phyloP scores from a whole-genome alignment of 1,139 yeast species.

The Arxiozyma slooffiae region DNA sequence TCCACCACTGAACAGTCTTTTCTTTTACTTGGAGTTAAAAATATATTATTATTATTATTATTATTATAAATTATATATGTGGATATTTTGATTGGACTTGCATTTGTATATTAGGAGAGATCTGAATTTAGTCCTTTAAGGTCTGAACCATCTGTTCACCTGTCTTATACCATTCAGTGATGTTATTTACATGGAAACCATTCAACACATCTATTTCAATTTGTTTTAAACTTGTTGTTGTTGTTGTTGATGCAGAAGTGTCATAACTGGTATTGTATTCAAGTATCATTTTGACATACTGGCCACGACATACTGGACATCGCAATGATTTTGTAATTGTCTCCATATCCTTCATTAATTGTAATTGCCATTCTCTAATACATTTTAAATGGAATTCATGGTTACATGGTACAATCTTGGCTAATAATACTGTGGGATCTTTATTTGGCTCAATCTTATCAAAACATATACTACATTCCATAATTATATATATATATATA shows the following conservation, averaged over 20 bases:
- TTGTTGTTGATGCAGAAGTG: not conserved
- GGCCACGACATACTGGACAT: slow-evolving; percentile 26
- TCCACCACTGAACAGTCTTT: no score
- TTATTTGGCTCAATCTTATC: slow-evolving; percentile 15
- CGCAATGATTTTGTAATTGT: slow-evolving; percentile 6
- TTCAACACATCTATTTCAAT: slow-evolving; percentile 9
- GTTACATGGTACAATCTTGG: slow-evolving; percentile 20
- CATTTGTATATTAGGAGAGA: no score
- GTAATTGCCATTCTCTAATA: slow-evolving; percentile 26
- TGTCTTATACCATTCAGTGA: slow-evolving; percentile 2
- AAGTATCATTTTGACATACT: slow-evolving; percentile 8
- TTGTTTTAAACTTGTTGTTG: slow-evolving; percentile 1
- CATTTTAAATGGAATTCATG: slow-evolving; percentile 25
- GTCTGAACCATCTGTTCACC: slow-evolving; percentile 9
- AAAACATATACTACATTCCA: slow-evolving; percentile 27
- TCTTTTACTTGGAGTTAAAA: no score
- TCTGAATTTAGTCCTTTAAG: slow-evolving; percentile 8
- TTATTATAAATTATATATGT: no score
- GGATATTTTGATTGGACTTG: no score
- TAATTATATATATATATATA: slow-evolving; percentile 19
- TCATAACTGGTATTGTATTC: slow-evolving; percentile 3
- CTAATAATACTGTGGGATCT: slow-evolving; percentile 10
- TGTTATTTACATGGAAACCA: slow-evolving; percentile 11
- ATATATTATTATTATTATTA: no score
- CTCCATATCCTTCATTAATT: slow-evolving; percentile 9